Conservation (phyloP, 192 early-diverging fungal species). For the Dissophora ornata region DNA sequence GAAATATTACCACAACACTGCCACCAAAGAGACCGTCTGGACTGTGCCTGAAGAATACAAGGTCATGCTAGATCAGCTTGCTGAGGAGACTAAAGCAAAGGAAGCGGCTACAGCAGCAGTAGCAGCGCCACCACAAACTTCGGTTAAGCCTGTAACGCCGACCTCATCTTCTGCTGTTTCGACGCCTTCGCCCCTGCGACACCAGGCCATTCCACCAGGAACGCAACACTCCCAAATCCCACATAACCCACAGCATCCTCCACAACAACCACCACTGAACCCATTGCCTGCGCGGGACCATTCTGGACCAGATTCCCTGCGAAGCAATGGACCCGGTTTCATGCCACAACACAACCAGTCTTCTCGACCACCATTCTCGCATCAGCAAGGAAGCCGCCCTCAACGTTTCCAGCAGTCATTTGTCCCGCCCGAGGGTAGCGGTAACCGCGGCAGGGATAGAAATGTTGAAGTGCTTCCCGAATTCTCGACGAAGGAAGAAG, state of each 20-base stretch:
- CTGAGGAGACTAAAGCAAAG: constrained; percentile 46
- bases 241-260: constrained; percentile 7
- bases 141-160: constrained; percentile 11
- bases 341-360: constrained; percentile 2
- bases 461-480: constrained; percentile 54
- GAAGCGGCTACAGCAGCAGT: constrained; percentile 10
- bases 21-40: constrained; percentile 87
- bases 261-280: neutral
- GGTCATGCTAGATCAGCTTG: constrained; percentile 54
- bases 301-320: neutral
- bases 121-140: neutral
- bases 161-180: constrained; percentile 28
- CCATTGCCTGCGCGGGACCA: no score
- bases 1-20: constrained; percentile 87
- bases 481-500: constrained; percentile 83
- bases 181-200: constrained; percentile 32
- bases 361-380: constrained; percentile 6
- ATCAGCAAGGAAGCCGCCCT: constrained; percentile 29
- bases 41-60: constrained; percentile 83
- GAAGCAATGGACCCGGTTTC: neutral
- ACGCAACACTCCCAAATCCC: constrained; percentile 3
- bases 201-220: constrained; percentile 16
- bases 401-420: constrained; percentile 44
- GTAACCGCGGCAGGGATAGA: neutral
- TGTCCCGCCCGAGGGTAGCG: constrained; percentile 24